Percentiles rank a stretch among this genome's conserved stretches.
These are phyloP conservation scores for Hericium erinaceus DNA, from an alignment of 768 basidiomycete species.

Conservation along the genomic window DNA sequence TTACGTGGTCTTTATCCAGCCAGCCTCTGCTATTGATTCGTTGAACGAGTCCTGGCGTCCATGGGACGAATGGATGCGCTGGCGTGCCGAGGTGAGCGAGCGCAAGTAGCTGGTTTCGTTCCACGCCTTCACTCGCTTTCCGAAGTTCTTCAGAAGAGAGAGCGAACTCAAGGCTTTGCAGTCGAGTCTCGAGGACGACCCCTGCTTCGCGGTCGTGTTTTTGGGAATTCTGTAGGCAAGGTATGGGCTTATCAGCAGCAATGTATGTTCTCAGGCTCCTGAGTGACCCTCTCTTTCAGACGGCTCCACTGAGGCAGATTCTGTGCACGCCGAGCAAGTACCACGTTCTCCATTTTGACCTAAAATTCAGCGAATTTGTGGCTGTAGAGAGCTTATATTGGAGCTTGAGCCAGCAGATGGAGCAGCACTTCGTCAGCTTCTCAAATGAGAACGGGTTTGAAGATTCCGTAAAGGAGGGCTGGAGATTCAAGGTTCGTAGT, in stretches of 20 bases:
- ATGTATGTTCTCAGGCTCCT: not conserved
- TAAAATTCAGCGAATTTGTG: slow-evolving; percentile 77
- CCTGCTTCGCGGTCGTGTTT: slow-evolving; percentile 77
- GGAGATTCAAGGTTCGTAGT: slow-evolving; percentile 61
- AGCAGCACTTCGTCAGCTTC: slow-evolving; percentile 68
- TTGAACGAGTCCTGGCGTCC: slow-evolving; percentile 69
- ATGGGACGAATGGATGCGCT: slow-evolving; percentile 71
- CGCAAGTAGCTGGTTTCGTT: slow-evolving; percentile 56
- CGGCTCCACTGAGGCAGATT: slow-evolving; percentile 69
- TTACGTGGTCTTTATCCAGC: slow-evolving; percentile 32
- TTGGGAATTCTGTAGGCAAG: slow-evolving; percentile 78
- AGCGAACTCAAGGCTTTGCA: slow-evolving; percentile 62
- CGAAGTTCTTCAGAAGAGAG: slow-evolving; percentile 62
- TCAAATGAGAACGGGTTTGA: slow-evolving; percentile 52
- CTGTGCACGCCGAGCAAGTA: slow-evolving; percentile 50
- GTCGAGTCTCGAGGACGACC: slow-evolving; percentile 55
- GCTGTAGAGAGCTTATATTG: slow-evolving; percentile 70
- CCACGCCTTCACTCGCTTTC: slow-evolving; percentile 71
- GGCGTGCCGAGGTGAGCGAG: slow-evolving; percentile 64
- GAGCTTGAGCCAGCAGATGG: slow-evolving; percentile 74
- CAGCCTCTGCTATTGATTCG: slow-evolving; percentile 68
- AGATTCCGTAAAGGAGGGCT: slow-evolving; percentile 65
- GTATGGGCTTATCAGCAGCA: slow-evolving; percentile 21
- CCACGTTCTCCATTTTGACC: slow-evolving; percentile 77
- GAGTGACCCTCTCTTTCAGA: slow-evolving; percentile 29